phyloP scores from a whole-genome alignment of 83 land plant genomes.

The Thuja plicata region DNA sequence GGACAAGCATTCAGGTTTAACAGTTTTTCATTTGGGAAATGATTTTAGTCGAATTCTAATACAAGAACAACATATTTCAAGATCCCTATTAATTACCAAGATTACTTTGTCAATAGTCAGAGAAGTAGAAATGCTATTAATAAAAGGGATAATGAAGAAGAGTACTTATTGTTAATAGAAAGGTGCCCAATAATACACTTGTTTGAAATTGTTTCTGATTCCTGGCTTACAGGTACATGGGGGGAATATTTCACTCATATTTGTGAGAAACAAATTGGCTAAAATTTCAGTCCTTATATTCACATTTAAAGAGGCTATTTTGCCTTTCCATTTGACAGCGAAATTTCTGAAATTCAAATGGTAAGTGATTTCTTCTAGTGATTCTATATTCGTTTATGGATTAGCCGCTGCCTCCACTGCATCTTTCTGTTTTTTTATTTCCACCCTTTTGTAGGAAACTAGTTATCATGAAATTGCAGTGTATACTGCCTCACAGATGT shows the following conservation, averaged over 20 bases:
- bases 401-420: not conserved
- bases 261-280: not conserved
- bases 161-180: not conserved
- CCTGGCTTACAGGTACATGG: not conserved
- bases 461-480: not conserved
- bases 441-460: not conserved
- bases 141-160: not conserved
- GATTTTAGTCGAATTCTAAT: not conserved
- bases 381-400: not conserved
- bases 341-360: not conserved
- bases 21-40: not conserved
- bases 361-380: not conserved
- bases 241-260: not conserved
- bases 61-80: not conserved
- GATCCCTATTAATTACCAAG: not conserved
- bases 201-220: not conserved
- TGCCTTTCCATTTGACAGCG: not conserved
- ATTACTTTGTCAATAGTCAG: not conserved
- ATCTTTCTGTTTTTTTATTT: not conserved
- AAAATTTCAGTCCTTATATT: not conserved
- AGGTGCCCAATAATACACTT: not conserved
- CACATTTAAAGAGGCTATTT: not conserved
- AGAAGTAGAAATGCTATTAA: not conserved
- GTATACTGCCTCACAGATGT: not conserved
- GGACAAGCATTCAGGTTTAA: slow-evolving; percentile 5